A percentile compares a stretch with the other conserved stretches of the same genome.
Evolutionary conservation across 1,284 basidiomycete genomes (phyloP).

Genomic region (Porodaedalea pini): DNA sequence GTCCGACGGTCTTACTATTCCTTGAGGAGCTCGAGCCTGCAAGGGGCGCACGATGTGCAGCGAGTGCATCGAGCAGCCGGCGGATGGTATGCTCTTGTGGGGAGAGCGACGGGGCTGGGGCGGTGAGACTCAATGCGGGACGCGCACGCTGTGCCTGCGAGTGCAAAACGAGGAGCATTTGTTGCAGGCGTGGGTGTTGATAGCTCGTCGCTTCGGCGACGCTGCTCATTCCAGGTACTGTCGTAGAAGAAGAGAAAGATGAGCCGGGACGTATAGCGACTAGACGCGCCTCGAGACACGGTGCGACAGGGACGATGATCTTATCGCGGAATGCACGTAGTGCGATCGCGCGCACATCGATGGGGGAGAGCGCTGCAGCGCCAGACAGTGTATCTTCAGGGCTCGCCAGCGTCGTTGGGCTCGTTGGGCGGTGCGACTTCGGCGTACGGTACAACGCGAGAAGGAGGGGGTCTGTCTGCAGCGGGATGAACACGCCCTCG

Average conservation of each 20-base stretch:
- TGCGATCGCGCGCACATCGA: conserved; percentile 79
- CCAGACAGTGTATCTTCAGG: neutral
- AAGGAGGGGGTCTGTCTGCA: conserved; percentile 71
- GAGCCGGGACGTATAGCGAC: conserved; percentile 44
- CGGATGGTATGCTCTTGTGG: conserved; percentile 16
- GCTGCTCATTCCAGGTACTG: neutral
- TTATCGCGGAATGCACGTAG: conserved; percentile 79
- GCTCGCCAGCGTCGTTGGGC: conserved; percentile 5
- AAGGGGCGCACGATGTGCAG: conserved; percentile 28
- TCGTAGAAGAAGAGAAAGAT: conserved; percentile 21
- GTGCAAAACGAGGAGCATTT: conserved; percentile 77
- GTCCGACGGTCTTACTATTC: conserved; percentile 38
- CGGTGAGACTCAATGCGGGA: conserved; percentile 49
- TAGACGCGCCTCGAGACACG: conserved; percentile 47
- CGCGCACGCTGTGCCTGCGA: conserved; percentile 56
- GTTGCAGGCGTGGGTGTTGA: conserved; percentile 65
- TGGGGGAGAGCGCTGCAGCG: conserved; percentile 42
- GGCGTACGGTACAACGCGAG: conserved; percentile 63
- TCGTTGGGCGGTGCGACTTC: conserved; percentile 33
- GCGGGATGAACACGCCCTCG: conserved; percentile 76
- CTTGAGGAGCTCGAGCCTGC: conserved; percentile 49
- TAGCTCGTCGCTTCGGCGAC: conserved; percentile 47
- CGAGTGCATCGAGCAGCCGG: conserved; percentile 27
- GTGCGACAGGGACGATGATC: conserved; percentile 63
- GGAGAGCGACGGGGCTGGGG: conserved; percentile 38